phyloP scores from a whole-genome alignment of 495 filamentous ascomycete species.

The Trichoderma erinaceum region DNA sequence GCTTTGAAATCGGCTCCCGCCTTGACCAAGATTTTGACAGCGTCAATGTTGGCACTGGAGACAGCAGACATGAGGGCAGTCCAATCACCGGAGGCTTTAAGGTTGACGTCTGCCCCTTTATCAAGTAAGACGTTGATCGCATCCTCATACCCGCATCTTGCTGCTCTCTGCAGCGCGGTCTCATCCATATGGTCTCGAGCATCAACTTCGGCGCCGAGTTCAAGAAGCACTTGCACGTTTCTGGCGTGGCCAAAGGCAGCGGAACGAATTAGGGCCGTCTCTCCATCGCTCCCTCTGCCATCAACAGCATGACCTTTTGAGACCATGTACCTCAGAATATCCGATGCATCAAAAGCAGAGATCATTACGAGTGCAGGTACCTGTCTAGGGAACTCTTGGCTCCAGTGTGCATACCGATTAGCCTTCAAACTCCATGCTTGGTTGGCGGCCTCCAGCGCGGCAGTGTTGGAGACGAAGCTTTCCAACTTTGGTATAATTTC shows the following conservation, averaged over 20 bases:
- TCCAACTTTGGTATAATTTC: background rate
- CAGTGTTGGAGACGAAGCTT: background rate
- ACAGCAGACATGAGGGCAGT: conserved; percentile 15
- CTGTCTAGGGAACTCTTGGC: background rate
- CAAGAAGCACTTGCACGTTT: background rate
- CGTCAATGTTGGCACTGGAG: conserved; percentile 14
- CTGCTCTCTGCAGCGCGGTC: background rate
- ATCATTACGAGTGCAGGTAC: background rate
- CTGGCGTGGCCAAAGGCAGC: background rate
- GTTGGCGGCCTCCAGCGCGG: background rate
- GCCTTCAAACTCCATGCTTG: background rate
- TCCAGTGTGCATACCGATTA: background rate
- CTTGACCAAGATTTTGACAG: conserved; percentile 17
- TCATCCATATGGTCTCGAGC: background rate
- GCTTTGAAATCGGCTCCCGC: conserved; percentile 14
- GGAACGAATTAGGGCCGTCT: background rate
- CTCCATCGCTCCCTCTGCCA: background rate
- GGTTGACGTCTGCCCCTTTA: background rate
- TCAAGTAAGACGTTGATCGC: background rate
- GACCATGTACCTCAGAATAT: background rate
- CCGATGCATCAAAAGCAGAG: background rate
- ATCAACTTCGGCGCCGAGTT: background rate
- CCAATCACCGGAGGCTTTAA: background rate
- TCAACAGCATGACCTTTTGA: background rate
- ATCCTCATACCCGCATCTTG: background rate